A percentile compares a stretch with the other conserved stretches of the same genome.
phyloP scores from a whole-genome alignment of 345 rosid species.

The Noccaea bulbosa region DNA sequence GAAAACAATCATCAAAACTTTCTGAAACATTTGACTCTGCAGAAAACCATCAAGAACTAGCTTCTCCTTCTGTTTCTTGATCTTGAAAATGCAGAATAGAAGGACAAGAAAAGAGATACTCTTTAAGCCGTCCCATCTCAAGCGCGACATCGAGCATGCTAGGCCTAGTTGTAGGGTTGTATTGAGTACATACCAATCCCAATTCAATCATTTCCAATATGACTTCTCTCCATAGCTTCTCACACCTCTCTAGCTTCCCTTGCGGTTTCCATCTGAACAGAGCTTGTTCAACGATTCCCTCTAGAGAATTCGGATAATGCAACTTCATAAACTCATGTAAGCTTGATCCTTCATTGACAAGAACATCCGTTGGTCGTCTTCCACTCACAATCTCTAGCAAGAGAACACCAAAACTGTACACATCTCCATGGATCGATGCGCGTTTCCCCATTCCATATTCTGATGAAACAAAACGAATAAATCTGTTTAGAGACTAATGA shows the following conservation, averaged over 20 bases:
- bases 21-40: constrained; percentile 19
- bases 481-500: constrained; percentile 8
- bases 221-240: constrained; percentile 59
- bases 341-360: constrained; percentile 63
- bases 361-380: constrained; percentile 69
- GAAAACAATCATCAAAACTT: constrained; percentile 28
- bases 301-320: constrained; percentile 67
- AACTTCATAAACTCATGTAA: constrained; percentile 80
- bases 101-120: constrained; percentile 56
- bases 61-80: constrained; percentile 33
- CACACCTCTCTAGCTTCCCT: constrained; percentile 41
- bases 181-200: constrained; percentile 81
- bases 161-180: constrained; percentile 78
- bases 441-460: constrained; percentile 88
- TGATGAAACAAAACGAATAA: constrained; percentile 35
- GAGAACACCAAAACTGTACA: constrained; percentile 84
- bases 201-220: constrained; percentile 76
- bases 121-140: constrained; percentile 79
- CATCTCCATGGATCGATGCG: constrained; percentile 85
- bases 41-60: constrained; percentile 27
- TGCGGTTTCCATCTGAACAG: constrained; percentile 49
- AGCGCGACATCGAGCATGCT: constrained; percentile 75
- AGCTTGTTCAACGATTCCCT: constrained; percentile 64
- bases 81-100: constrained; percentile 31
- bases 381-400: constrained; percentile 75